phyloP scores from a whole-genome alignment of 2,329 filamentous ascomycete species.

The Chaetoscypha palmicola region DNA sequence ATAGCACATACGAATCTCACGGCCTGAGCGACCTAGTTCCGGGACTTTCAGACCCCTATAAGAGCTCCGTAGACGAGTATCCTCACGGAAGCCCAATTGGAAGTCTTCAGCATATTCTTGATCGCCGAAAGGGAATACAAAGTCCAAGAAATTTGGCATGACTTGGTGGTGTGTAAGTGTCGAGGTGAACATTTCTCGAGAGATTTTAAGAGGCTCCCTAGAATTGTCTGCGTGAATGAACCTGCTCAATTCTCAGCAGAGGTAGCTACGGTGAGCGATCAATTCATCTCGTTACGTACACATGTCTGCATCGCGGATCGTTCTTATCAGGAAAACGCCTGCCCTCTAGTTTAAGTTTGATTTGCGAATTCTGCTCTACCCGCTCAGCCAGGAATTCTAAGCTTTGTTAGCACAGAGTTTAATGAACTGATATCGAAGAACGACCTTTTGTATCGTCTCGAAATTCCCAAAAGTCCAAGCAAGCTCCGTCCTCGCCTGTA shows the following conservation, averaged over 20 bases:
- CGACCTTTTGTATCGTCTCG: too few relatives aligned
- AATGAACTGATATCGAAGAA: too few relatives aligned
- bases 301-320: background rate
- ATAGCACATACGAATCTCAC: constrained; percentile 34
- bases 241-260: constrained; percentile 12
- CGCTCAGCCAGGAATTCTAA: too few relatives aligned
- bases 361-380: too few relatives aligned
- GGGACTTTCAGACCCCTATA: constrained; percentile 19
- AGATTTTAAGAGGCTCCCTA: constrained; percentile 13
- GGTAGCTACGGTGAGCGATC: background rate
- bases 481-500: too few relatives aligned
- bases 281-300: background rate
- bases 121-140: constrained; percentile 33
- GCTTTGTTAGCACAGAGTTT: too few relatives aligned
- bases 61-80: constrained; percentile 17
- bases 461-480: too few relatives aligned
- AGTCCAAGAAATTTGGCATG: constrained; percentile 32
- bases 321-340: background rate
- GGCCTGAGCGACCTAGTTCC: constrained; percentile 32
- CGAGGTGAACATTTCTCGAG: constrained; percentile 17
- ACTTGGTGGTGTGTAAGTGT: constrained; percentile 31
- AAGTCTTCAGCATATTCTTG: constrained; percentile 31
- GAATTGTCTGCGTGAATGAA: constrained; percentile 23
- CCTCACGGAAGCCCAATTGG: constrained; percentile 33
- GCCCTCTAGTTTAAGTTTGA: too few relatives aligned